Conservation (phyloP, 192 early-diverging fungal species). For the Coemansia sp. region DNA sequence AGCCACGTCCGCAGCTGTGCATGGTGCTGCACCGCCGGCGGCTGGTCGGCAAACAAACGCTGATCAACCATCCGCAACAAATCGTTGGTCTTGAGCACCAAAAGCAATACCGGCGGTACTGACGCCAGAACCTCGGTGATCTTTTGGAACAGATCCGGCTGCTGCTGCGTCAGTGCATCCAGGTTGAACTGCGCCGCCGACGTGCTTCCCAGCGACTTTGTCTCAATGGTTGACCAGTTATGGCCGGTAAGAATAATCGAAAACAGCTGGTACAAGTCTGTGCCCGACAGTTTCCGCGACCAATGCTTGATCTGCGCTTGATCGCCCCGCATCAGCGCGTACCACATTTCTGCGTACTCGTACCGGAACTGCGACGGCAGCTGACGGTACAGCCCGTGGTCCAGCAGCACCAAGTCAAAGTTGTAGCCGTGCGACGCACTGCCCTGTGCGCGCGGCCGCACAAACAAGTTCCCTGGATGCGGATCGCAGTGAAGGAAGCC, state of each 20-base stretch:
- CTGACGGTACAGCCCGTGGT: conserved; percentile 88
- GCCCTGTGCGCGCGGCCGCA: conserved; percentile 55
- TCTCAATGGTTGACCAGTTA: conserved; percentile 70
- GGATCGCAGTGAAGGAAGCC: conserved; percentile 91
- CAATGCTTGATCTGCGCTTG: conserved; percentile 69
- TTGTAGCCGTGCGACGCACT: conserved; percentile 62
- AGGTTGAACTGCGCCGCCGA: conserved; percentile 55
- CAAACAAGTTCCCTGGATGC: conserved; percentile 87
- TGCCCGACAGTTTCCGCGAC: conserved; percentile 64
- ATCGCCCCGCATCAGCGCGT: conserved; percentile 74
- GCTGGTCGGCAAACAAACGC: conserved; percentile 51
- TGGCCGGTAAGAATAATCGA: conserved; percentile 87
- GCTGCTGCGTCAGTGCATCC: conserved; percentile 57
- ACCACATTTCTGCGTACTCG: conserved; percentile 91
- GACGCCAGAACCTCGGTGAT: conserved; percentile 79
- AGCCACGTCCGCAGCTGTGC: conserved; percentile 47
- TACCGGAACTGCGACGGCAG: conserved; percentile 68
- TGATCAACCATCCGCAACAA: conserved; percentile 73
- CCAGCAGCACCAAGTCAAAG: conserved; percentile 85
- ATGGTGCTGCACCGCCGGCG: conserved; percentile 36
- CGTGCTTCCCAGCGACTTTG: conserved; percentile 39
- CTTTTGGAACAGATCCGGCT: conserved; percentile 64
- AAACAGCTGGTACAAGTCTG: conserved; percentile 82
- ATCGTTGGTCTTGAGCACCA: conserved; percentile 93
- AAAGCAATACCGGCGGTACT: conserved; percentile 80